Evolutionary conservation across 768 basidiomycete genomes (phyloP).

Genomic region (Auricularia auricula-judae): DNA sequence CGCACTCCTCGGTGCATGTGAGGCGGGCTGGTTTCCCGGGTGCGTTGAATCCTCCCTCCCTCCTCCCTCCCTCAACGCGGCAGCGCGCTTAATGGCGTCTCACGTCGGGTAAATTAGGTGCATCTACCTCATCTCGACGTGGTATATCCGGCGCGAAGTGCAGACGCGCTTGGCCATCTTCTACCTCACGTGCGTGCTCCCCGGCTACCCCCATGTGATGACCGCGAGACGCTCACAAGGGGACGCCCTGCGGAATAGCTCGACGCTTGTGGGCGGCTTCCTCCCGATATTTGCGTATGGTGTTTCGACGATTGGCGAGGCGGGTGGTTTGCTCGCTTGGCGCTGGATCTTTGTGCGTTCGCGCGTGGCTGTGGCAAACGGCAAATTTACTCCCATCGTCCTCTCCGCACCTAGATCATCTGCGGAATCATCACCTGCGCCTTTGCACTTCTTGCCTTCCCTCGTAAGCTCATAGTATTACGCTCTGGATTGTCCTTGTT

Average conservation of each 20-base stretch:
- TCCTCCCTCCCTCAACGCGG: background rate
- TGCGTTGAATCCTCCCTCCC: background rate
- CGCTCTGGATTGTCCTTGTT: too few species aligned
- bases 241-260: slow-evolving; percentile 1
- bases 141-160: slow-evolving; percentile 19
- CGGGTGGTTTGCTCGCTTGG: slow-evolving; percentile 15
- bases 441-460: slow-evolving; percentile 9
- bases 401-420: slow-evolving; percentile 4
- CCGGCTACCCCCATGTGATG: slow-evolving; percentile 10
- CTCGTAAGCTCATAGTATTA: background rate
- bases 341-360: slow-evolving; percentile 16
- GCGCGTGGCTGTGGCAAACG: background rate
- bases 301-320: slow-evolving; percentile 5
- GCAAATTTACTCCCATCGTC: background rate
- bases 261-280: slow-evolving; percentile 9
- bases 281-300: slow-evolving; percentile 10
- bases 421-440: slow-evolving; percentile 12
- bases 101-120: background rate
- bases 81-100: background rate
- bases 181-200: slow-evolving; percentile 16
- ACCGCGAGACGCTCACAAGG: background rate
- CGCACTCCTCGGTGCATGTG: slow-evolving; percentile 14
- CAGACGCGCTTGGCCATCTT: slow-evolving; percentile 9
- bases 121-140: slow-evolving; percentile 11
- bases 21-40: slow-evolving; percentile 19